A percentile compares a stretch with the other conserved stretches of the same genome.
phyloP scores from a whole-genome alignment of 257 asterid species.

The Thymus mandschuricus region DNA sequence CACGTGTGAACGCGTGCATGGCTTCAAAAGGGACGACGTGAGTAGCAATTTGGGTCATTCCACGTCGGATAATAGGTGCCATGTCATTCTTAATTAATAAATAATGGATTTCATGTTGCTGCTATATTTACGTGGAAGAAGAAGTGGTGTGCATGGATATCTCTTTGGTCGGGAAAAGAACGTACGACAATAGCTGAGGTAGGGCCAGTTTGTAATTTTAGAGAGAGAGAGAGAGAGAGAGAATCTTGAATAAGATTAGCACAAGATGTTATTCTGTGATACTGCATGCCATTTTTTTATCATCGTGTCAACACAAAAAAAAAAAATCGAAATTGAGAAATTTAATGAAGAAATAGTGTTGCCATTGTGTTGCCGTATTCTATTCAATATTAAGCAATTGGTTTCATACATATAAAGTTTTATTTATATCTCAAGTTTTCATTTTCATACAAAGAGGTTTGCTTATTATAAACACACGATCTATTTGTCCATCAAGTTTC shows the following conservation, averaged over 20 bases:
- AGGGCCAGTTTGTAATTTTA: constrained; percentile 6
- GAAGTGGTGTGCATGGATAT: neutral
- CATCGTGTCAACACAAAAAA: neutral
- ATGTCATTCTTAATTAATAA: neutral
- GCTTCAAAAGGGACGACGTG: neutral
- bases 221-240: no score
- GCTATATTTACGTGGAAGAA: neutral
- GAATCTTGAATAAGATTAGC: neutral
- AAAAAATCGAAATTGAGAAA: neutral
- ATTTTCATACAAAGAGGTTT: no score
- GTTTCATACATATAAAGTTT: no score
- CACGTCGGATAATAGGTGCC: constrained; percentile 22
- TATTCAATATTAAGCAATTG: neutral
- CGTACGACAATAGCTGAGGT: neutral
- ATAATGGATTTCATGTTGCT: neutral
- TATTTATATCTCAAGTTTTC: no score
- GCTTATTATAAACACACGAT: no score
- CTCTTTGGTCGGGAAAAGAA: constrained; percentile 15
- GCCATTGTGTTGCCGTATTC: neutral
- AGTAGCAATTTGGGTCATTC: neutral
- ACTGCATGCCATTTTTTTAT: neutral
- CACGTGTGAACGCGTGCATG: constrained; percentile 24
- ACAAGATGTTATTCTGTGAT: constrained; percentile 18
- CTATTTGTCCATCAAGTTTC: no score
- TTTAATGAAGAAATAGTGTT: neutral